These are phyloP conservation scores for Phytopythium kandeliae DNA, from an alignment of 352 stramenopile species.

Conservation along the genomic window DNA sequence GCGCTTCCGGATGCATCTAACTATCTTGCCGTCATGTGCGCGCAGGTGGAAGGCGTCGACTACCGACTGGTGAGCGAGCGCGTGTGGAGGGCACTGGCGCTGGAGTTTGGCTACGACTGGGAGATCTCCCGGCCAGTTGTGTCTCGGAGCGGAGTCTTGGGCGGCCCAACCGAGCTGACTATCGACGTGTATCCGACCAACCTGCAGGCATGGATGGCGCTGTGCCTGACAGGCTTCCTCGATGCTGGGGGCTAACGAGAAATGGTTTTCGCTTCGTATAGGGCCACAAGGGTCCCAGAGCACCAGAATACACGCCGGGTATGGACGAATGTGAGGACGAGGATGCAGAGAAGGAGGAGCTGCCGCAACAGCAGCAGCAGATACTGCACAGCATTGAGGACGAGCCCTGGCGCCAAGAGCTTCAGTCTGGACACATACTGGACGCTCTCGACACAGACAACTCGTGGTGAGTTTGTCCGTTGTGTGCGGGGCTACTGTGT, in stretches of 20 bases:
- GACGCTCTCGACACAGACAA: constrained; percentile 64
- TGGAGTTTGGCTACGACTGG: constrained; percentile 61
- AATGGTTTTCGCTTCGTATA: too few relatives aligned
- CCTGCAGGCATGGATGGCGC: constrained; percentile 14
- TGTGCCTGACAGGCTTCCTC: too few relatives aligned
- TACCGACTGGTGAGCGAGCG: constrained; percentile 59
- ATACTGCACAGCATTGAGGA: too few relatives aligned
- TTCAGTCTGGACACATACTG: constrained; percentile 42
- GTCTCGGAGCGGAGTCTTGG: constrained; percentile 10
- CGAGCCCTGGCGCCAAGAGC: constrained; percentile 47
- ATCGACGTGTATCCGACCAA: constrained; percentile 60
- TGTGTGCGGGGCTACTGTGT: too few relatives aligned
- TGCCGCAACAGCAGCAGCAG: too few relatives aligned
- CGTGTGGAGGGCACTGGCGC: constrained; percentile 52
- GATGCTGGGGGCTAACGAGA: too few relatives aligned
- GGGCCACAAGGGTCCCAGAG: background rate
- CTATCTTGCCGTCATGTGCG: too few relatives aligned
- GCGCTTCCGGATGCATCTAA: too few relatives aligned
- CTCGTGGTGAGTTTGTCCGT: constrained; percentile 32
- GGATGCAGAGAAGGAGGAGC: background rate
- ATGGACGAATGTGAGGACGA: background rate
- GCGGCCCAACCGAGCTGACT: constrained; percentile 11
- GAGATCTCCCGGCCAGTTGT: constrained; percentile 53
- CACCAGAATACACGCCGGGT: background rate
- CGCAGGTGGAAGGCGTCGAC: constrained; percentile 43